Evolutionary conservation across 805 yeast species (phyloP), one percentile per base, ranked within the genome.

Genomic region (Kuraishia floccosa): DNA sequence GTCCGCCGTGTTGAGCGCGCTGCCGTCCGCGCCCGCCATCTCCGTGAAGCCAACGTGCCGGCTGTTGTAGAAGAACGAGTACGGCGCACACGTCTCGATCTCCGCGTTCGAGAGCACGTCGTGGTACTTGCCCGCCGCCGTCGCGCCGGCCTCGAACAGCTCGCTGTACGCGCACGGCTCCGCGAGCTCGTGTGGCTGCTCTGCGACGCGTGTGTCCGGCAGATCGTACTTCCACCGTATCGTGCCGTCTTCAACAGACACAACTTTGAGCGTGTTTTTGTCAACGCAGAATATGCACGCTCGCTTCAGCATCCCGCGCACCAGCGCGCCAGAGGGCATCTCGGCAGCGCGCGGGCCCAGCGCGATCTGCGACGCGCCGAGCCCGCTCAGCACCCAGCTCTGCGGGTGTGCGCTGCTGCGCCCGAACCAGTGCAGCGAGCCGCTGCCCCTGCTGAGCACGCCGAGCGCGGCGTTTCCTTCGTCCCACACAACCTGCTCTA

Each of bases 381-480:
- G 30, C 24, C 50, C 44, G 4, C 76, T 62, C 25, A 69, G 42
- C 24, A 68, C 59, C 76, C 76, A 71, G 17, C 58, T 50, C 45
- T 56, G 25, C 37, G 16, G 14, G 29, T 43, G 41, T 33, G 27
- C 41, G 39, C 18, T 31, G 34, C 32, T n/a, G 24, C 41, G 19
- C 37, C 44, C 28, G 12, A 38, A 41, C 65, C 77, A 73, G 42
- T 77, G 85, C 13, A 78, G 49, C 1, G 80, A 65, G 0, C 85
- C 85, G 10, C 68, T 58, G 4, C 59, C 49, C 33, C 58, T 55
- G 17, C 77, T 76, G 12, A 73, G 56, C 25, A 76, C 53, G 0
- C 76, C 70, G 36, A 76, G 42, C 9, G 58, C 57, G 4, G 43
- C 37, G 28, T 67, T 63, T 30, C 58, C 58, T 6, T 54, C 50